Evolutionary conservation across 306 rosid genomes (phyloP), one percentile per base, ranked within the genome.

Genomic region (Cicer yamashitae): DNA sequence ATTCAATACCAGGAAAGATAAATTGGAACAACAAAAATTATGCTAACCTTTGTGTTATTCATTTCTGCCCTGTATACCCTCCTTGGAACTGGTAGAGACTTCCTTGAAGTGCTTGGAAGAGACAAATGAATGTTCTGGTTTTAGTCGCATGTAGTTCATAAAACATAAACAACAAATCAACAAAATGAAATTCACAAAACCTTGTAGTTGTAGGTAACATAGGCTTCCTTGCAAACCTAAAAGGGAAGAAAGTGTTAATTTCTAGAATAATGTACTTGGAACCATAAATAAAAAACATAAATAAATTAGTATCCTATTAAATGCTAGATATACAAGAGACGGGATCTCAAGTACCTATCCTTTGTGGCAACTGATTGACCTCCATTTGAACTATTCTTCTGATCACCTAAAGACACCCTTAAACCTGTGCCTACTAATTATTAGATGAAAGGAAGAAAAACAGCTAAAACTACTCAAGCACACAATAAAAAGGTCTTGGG

Each of bases 41-140:
- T 39, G 45, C 47, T 67, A 47, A 91, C 94, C 97, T 91, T 87
- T 30, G 67, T 58, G 63, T 66, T 87, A 74, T 74, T 83, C 14
- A 68, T 50, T 76, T 73, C 82, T 69, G 67, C 83, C 69, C 78
- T 79, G 77, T 62, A 79, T 75, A 77, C 87, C 86, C 69, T 81
- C 84, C 86, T 87, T 39, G 82, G 77, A 52, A 86, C 85, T 1
- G 96, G 91, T 66, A 94, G 82, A 73, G 98, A 94, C 74, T 75
- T 86, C 90, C 96, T 89, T 82, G 86, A 86, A 72, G 63, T 25
- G 40, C 79, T 80, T 44, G 6, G 83, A 66, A 82, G 64, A 77
- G 76, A 58, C 25, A 75, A 38, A 20, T 68, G 68, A 82, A 78
- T 61, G 70, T 46, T 62, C 63, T 70, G 67, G 75, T 69, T 62